Percentiles rank a stretch among this genome's conserved stretches.
Evolutionary conservation across 768 basidiomycete genomes (phyloP).

Genomic region (Mycena maculata): DNA sequence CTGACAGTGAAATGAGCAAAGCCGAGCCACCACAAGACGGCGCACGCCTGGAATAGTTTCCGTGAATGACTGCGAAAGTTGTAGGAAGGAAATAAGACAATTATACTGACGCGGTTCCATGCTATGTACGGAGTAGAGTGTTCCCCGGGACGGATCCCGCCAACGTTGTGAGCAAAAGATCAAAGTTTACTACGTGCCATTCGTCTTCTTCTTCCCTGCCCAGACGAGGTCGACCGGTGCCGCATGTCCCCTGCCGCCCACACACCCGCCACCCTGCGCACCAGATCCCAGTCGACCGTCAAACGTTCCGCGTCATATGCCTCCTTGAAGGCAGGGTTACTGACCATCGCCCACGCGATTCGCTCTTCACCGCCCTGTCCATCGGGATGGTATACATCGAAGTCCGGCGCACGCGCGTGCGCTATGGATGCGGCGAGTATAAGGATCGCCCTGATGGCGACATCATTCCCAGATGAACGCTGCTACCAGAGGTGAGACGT

Average conservation of each 20-base stretch:
- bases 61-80: conserved; percentile 26
- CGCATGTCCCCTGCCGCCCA: conserved; percentile 6
- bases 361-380: conserved; percentile 44
- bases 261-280: conserved; percentile 11
- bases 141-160: too few species aligned
- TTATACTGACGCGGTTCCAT: too few species aligned
- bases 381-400: conserved; percentile 52
- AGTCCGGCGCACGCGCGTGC: conserved; percentile 56
- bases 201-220: conserved; percentile 24
- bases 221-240: conserved; percentile 19
- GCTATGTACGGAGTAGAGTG: too few species aligned
- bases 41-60: conserved; percentile 24
- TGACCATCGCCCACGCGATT: conserved; percentile 58
- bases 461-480: background rate
- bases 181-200: background rate
- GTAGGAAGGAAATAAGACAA: too few species aligned
- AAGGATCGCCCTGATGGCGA: conserved; percentile 52
- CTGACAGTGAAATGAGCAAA: background rate
- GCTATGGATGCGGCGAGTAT: conserved; percentile 59
- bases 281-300: conserved; percentile 42
- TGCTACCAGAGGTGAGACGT: conserved; percentile 38
- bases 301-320: conserved; percentile 55
- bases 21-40: background rate
- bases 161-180: too few species aligned
- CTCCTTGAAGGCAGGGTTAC: conserved; percentile 49